These are phyloP conservation scores for Clausena lansium DNA, from an alignment of 345 rosid genomes.

Conservation along the genomic window DNA sequence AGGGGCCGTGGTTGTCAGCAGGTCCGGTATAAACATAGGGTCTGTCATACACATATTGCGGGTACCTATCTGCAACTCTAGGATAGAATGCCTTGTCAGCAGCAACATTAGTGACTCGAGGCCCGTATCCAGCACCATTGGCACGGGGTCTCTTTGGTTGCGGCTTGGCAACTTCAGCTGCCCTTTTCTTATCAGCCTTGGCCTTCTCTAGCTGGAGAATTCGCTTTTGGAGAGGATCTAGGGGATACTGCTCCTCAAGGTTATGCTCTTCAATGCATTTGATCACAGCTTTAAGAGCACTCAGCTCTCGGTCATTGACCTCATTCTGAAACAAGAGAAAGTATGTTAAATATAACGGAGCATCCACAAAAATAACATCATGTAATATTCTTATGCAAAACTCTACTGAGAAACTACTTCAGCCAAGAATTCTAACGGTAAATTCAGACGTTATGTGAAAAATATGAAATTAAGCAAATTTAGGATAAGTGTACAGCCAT, in stretches of 20 bases:
- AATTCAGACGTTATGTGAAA: background rate
- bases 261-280: conserved; percentile 97
- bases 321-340: conserved; percentile 53
- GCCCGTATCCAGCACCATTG: conserved; percentile 55
- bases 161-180: conserved; percentile 80
- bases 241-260: conserved; percentile 81
- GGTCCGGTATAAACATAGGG: conserved; percentile 62
- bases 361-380: background rate
- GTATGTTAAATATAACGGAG: background rate
- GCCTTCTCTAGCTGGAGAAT: conserved; percentile 87
- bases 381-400: background rate
- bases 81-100: conserved; percentile 60
- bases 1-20: conserved; percentile 57
- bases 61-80: conserved; percentile 70
- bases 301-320: conserved; percentile 77
- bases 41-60: conserved; percentile 78
- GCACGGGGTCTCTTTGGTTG: conserved; percentile 92
- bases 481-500: background rate
- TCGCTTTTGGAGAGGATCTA: conserved; percentile 64
- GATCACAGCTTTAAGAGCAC: conserved; percentile 75
- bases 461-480: background rate
- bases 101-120: conserved; percentile 46
- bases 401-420: background rate
- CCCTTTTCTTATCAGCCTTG: conserved; percentile 89
- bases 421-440: background rate